A percentile compares a stretch with the other conserved stretches of the same genome.
These are phyloP conservation scores for Volutella citrinella DNA, from an alignment of 2,329 filamentous ascomycete species.

Conservation along the genomic window DNA sequence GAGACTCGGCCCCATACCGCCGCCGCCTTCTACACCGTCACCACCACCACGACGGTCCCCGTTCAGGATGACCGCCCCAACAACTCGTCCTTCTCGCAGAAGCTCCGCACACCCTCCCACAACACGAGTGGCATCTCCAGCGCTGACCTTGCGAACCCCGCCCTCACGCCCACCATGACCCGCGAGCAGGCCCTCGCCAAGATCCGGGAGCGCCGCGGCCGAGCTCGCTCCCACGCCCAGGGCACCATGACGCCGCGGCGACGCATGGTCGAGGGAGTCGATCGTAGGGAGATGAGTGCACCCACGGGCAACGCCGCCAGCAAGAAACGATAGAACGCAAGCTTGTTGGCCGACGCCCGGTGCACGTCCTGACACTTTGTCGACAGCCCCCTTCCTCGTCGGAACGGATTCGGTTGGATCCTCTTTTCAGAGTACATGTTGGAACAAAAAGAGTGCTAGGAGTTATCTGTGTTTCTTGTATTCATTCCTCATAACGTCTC, in stretches of 20 bases:
- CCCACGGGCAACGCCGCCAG: slow-evolving; percentile 34
- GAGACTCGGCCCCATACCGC: slow-evolving; percentile 44
- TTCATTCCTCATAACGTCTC: too few relatives aligned
- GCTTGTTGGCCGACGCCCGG: slow-evolving; percentile 11
- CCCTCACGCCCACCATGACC: slow-evolving; percentile 63
- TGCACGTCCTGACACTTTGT: slow-evolving; percentile 23
- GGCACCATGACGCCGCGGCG: slow-evolving; percentile 56
- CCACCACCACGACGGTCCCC: slow-evolving; percentile 50
- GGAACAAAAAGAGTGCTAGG: too few relatives aligned
- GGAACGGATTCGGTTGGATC: too few relatives aligned
- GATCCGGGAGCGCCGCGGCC: slow-evolving; percentile 69
- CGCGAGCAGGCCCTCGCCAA: slow-evolving; percentile 73
- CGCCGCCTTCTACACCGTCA: slow-evolving; percentile 44
- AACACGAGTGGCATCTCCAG: slow-evolving; percentile 30
- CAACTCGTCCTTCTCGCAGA: slow-evolving; percentile 42
- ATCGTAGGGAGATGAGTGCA: slow-evolving; percentile 48
- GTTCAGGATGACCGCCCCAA: slow-evolving; percentile 39
- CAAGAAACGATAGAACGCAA: slow-evolving; percentile 16
- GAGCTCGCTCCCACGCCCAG: slow-evolving; percentile 66
- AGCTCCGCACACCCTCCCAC: slow-evolving; percentile 43
- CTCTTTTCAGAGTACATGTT: too few relatives aligned
- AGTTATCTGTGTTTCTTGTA: too few relatives aligned
- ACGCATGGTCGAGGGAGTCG: slow-evolving; percentile 51
- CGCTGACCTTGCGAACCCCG: slow-evolving; percentile 56
- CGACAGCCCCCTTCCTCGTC: too few relatives aligned